These are phyloP conservation scores for Sarocladium oryzae DNA, from an alignment of 2,329 filamentous ascomycete species.

Conservation along the genomic window DNA sequence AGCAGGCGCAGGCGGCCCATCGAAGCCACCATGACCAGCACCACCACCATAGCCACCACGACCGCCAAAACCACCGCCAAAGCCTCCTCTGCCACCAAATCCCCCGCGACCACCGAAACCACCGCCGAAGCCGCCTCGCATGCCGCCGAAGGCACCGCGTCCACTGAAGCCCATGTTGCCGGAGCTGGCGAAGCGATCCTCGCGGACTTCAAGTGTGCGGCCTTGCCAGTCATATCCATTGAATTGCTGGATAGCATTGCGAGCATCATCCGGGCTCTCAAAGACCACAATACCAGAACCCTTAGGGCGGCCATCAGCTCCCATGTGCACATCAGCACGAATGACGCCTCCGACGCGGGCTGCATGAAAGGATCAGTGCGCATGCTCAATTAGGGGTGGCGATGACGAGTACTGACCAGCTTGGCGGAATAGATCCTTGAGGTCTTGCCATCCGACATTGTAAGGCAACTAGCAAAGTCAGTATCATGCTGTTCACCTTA, in stretches of 20 bases:
- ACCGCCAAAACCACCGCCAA: constrained; percentile 44
- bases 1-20: constrained; percentile 36
- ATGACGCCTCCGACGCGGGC: constrained; percentile 70
- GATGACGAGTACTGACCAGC: constrained; percentile 57
- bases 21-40: constrained; percentile 36
- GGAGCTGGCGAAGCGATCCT: constrained; percentile 81
- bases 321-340: constrained; percentile 89
- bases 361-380: constrained; percentile 15
- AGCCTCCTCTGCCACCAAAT: constrained; percentile 47
- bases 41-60: constrained; percentile 36
- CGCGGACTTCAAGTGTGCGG: constrained; percentile 84
- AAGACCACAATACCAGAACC: constrained; percentile 97
- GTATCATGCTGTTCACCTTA: constrained; percentile 3
- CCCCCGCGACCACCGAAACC: constrained; percentile 47
- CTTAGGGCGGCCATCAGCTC: constrained; percentile 88
- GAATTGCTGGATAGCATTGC: constrained; percentile 94
- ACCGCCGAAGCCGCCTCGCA: constrained; percentile 53
- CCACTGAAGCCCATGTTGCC: constrained; percentile 50
- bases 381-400: constrained; percentile 8
- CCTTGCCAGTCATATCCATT: constrained; percentile 99
- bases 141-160: constrained; percentile 53
- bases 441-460: constrained; percentile 96
- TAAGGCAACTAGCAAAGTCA: constrained; percentile 70
- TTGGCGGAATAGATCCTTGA: constrained; percentile 98
- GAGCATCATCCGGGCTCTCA: constrained; percentile 88